Evolutionary conservation across 2,329 filamentous ascomycete species (phyloP).

Genomic region (Pseudocercospora eumusae): DNA sequence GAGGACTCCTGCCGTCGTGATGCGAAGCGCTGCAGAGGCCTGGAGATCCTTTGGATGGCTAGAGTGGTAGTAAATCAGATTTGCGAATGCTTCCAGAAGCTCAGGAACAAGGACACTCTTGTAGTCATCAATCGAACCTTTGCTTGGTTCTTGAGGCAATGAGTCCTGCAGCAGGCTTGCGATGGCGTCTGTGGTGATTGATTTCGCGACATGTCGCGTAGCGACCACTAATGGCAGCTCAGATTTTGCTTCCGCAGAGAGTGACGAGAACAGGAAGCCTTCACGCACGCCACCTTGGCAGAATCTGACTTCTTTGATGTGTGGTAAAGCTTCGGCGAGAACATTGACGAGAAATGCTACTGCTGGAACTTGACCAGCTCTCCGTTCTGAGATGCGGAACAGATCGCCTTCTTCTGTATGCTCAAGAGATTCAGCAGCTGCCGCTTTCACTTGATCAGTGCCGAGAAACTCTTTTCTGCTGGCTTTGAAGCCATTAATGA

Average conservation of each 20-base stretch:
- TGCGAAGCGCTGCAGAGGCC: constrained; percentile 70
- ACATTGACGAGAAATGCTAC: constrained; percentile 79
- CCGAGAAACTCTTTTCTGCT: constrained; percentile 62
- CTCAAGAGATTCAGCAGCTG: constrained; percentile 41
- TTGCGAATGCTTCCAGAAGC: constrained; percentile 59
- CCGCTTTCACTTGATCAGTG: constrained; percentile 49
- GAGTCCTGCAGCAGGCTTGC: constrained; percentile 51
- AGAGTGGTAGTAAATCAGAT: constrained; percentile 56
- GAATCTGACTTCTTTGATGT: constrained; percentile 74
- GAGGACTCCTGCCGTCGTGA: constrained; percentile 68
- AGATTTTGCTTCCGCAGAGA: constrained; percentile 61
- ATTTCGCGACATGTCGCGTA: constrained; percentile 54
- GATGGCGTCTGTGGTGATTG: constrained; percentile 51
- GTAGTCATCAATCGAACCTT: constrained; percentile 39
- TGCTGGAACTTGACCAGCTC: constrained; percentile 79
- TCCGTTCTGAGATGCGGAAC: constrained; percentile 77
- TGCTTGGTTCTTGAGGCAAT: constrained; percentile 44
- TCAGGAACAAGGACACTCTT: constrained; percentile 45
- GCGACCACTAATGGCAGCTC: constrained; percentile 67
- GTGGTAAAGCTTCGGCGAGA: constrained; percentile 67
- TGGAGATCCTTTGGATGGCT: constrained; percentile 50
- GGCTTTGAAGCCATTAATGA: constrained; percentile 76
- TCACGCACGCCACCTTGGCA: constrained; percentile 87
- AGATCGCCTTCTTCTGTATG: constrained; percentile 42
- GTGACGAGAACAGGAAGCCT: constrained; percentile 73